Base-by-base conservation (phyloP, 2,329 filamentous ascomycete species). In the Ophidiomyces ophidiicola region DNA sequence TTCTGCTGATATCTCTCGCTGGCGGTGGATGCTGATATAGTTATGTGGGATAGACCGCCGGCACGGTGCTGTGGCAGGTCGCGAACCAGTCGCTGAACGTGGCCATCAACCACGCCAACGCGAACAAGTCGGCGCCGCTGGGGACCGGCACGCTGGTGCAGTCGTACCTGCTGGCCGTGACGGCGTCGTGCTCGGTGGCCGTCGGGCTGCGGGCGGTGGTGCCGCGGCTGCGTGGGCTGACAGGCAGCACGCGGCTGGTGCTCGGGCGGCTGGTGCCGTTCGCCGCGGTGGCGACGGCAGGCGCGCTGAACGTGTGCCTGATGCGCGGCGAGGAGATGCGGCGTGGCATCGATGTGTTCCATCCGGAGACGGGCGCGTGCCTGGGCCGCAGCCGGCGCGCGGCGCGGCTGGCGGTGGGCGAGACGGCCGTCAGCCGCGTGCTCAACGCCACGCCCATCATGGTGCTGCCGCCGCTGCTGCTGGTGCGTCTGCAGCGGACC, bases 61-160 rank as follows among this genome's bases (percentile, higher is more conserved):
- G 88, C 37, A 94, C 85, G 4, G 70, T 96, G 25, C 79, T 80
- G 49, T 98, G 90, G 90, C 90, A 98, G 65, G 76, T 94, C 43
- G 76, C 82, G 50, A 98, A 98, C 64, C 90, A 98, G 67, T 94
- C 87, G 8, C 79, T 98, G 52, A 98, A 98, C 60, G 90, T 98
- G 19, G 88, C 85, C 50, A 88, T 98, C 71, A 98, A 98, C 72
- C 86, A 78, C 59, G 83, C 88, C 56, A 98, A 98, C 61, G 85
- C 88, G 47, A 98, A 98, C 73, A 98, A 98, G 63, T 94, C 86
- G 26, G 87, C 85, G 2, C 85, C 88, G 1, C 73, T 96, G 46
- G 82, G 82, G 14, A 80, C 76, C 43, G 74, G 76, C 15, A 82
- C 84, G 50, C 78, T 98, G 46, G 74, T 80, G 46, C 79, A 94